Base-by-base conservation (phyloP, 495 filamentous ascomycete species). In the Penicillium egyptiacum region DNA sequence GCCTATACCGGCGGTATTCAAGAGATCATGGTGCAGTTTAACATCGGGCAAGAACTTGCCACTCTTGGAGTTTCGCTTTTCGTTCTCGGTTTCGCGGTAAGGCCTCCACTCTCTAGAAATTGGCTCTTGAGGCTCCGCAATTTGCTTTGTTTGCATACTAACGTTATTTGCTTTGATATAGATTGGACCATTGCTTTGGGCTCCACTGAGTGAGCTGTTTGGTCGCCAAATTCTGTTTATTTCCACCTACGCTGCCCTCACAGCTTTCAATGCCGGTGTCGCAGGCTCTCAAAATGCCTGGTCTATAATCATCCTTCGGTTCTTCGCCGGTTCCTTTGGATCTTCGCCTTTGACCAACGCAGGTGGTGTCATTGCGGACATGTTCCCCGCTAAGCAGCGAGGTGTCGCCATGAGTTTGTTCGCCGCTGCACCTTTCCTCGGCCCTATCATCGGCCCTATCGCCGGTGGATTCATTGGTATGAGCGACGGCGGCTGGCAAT, bases 291-390 rank as follows among this genome's bases (percentile, higher is more conserved):
- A 83, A 56, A 90, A 88, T 59, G 80, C 85, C 45, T 70, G 80
- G 60, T 82, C 85, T 2, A 73, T 94, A 1, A 73, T 92, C 49
- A 81, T 92, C 58, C 79, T 91, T 26, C 86, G 90, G 22, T 91
- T 92, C 78, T 86, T 92, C 51, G 87, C 86, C 25, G 87, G 90
- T 50, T 77, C 87, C n/a, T 89, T 91, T 67, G 90, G 90, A 28
- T 85, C 85, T 2, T 88, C 86, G 1, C 83, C 87, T 28, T 62
- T 91, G 53, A 89, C 87, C 25, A 91, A 90, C 66, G 78, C 85
- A 17, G 87, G 87, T 56, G 87, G 87, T 64, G 83, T 90, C 33
- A 88, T 91, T 60, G 85, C 87, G 30, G 87, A 92, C 60, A 87
- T 90, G 80, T 91, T 90, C 62, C 61, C 74, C 10, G 82, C 83